Base-by-base conservation (phyloP, 257 asterid genomes). In the Capsicum chinense region DNA sequence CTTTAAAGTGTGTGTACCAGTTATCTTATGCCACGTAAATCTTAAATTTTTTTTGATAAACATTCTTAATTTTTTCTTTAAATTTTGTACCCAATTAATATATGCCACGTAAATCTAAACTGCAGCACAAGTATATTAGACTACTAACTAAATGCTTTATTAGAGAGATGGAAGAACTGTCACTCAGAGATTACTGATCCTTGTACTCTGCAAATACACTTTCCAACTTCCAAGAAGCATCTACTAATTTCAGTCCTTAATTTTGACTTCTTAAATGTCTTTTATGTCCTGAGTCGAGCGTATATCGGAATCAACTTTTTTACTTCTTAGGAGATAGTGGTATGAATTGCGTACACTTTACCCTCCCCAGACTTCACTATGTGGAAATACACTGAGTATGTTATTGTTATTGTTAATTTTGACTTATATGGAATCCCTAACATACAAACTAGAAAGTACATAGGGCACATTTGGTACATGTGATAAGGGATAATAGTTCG, bases 21-120 rank as follows among this genome's bases (percentile, higher is more conserved):
- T 39, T 39, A 39, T 3, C 44, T 4, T 4, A 39, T 39, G 44
- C 5, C 44, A 3, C 44, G 44, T 39, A 39, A 39, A 39, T 39
- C 44, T 39, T 0, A 39, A 2, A 0, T 39, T 39, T 39, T 26
- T 26, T 26, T 26, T 26, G 44, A 39, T 39, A 4, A 3, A 39
- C 9, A 48, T 48, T 48, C 10, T 7, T 48, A 1, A 1, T 7
- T 48, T 26, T 10, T 62, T 62, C 7, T 62, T 62, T 39, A 3
- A 62, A 62, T 62, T 62, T 9, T 26, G 1, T 64, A 64, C 17
- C 9, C 6, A 26, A 64, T 64, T 2, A 5, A 64, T 17, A 2
- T 64, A 12, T 64, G 71, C 71, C 71, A 64, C 71, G 48, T 66
- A 66, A 66, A 33, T 66, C 73, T 66, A 66, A 66, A 66, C 73